Evolutionary conservation across 805 yeast species (phyloP).

Genomic region (Candida ipomoeae): DNA sequence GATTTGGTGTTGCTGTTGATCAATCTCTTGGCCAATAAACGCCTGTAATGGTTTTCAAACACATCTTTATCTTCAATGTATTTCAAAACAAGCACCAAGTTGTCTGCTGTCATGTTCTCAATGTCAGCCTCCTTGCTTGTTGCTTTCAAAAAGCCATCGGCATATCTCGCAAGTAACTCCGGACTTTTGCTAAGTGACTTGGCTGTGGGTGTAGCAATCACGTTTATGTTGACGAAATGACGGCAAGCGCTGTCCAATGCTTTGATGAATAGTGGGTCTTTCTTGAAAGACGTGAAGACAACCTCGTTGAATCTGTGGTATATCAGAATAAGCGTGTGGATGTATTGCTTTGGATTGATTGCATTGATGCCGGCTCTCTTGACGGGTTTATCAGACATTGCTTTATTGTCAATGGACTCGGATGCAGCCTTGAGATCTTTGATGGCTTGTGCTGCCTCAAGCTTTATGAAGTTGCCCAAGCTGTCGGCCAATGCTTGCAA

Average conservation of each 20-base stretch:
- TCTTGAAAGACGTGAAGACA: constrained; percentile 63
- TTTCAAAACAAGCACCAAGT: constrained; percentile 80
- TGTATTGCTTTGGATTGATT: constrained; percentile 76
- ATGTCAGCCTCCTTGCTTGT: constrained; percentile 65
- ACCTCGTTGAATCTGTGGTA: constrained; percentile 64
- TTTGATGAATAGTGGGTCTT: constrained; percentile 73
- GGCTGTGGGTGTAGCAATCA: constrained; percentile 66
- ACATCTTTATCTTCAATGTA: constrained; percentile 92
- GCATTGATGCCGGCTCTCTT: constrained; percentile 20
- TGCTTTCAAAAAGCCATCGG: constrained; percentile 77
- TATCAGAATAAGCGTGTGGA: constrained; percentile 68
- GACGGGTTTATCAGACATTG: constrained; percentile 15
- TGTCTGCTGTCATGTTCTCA: constrained; percentile 75
- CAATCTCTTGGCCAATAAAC: constrained; percentile 82
- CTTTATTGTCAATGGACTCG: constrained; percentile 21
- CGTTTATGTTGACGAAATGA: constrained; percentile 74
- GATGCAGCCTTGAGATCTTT: constrained; percentile 45
- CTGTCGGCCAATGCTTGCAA: constrained; percentile 71
- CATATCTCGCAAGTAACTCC: constrained; percentile 83
- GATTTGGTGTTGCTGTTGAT: constrained; percentile 83
- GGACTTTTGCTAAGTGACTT: constrained; percentile 76
- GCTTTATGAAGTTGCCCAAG: constrained; percentile 68
- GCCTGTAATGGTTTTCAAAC: constrained; percentile 88
- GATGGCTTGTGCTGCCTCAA: constrained; percentile 45
- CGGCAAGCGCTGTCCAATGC: constrained; percentile 89